Evolutionary conservation across 2,329 filamentous ascomycete genomes (phyloP), one percentile per base, ranked within the genome.

Genomic region (Dichotomopilus funicola): DNA sequence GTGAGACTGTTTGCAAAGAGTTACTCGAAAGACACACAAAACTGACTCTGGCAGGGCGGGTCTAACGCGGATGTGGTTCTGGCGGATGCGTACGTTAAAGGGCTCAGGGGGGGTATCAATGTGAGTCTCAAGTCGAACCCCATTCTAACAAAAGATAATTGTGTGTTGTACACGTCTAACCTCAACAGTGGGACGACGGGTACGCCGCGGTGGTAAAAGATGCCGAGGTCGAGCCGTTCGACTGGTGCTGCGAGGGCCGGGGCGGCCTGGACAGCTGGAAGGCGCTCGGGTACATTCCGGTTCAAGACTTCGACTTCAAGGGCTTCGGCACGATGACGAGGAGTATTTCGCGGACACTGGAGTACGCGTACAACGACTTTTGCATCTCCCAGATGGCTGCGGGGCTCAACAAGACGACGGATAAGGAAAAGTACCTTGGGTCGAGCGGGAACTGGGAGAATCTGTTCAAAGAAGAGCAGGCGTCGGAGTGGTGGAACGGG

Each of bases 361-460:
- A 91, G 67, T 91, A 91, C 66, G 81, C 85, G 6, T 91, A 91
- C 68, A 83, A 91, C 60, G 88, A 91, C 70, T 91, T 82, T 63
- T 83, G 81, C 60, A 83, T 88, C 54, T 75, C 82, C 0, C 74
- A 82, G 47, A 79, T 89, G 54, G 85, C 86, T 0, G 74, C 75
- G 8, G 74, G 71, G 0, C 66, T 88, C 41, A 81, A 80, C 1
- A 75, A 79, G 10, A 72, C 73, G 2, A 70, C 66, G 0, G 86
- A 87, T 49, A 73, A 76, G 31, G 73, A 79, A 50, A 85, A 79
- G 64, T 90, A 89, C 57, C 65, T 79, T 0, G 67, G 68, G 0
- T 78, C 82, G 0, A 81, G 83, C 51, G 72, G 72, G 0, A 85
- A 88, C 65, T 91, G 87, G 87, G 72, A 75, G 57, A 87, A 87